A percentile compares a stretch with the other conserved stretches of the same genome.
phyloP scores from a whole-genome alignment of 2,329 filamentous ascomycete species.

The Pseudogymnoascus sp. region DNA sequence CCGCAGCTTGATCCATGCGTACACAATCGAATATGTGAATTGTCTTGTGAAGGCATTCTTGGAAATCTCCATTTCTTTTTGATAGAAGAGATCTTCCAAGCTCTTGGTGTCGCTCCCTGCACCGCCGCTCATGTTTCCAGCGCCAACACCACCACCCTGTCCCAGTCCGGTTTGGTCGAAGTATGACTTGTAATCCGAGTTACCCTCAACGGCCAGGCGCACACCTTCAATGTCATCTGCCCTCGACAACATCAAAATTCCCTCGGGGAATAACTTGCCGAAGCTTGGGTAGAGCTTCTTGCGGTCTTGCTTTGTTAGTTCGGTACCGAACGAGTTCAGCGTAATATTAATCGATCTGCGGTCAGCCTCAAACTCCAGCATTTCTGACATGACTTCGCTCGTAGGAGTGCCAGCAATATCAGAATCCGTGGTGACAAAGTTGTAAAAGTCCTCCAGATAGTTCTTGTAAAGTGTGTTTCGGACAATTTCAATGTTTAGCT shows the following conservation, averaged over 20 bases:
- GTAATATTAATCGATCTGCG: conserved; percentile 98
- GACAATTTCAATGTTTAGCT: conserved; percentile 98
- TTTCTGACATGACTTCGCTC: conserved; percentile 88
- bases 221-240: conserved; percentile 95
- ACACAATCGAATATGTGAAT: conserved; percentile 91
- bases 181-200: conserved; percentile 89
- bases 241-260: conserved; percentile 85
- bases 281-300: conserved; percentile 95
- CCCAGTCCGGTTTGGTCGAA: conserved; percentile 85
- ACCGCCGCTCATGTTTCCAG: conserved; percentile 79
- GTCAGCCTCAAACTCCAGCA: conserved; percentile 94
- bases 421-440: conserved; percentile 82
- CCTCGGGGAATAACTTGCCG: conserved; percentile 86
- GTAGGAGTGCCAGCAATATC: conserved; percentile 86
- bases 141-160: conserved; percentile 61
- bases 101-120: conserved; percentile 76
- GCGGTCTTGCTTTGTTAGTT: conserved; percentile 84
- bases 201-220: conserved; percentile 83
- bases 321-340: conserved; percentile 95
- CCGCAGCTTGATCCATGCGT: conserved; percentile 93
- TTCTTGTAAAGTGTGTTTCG: conserved; percentile 99
- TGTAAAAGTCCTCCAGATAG: conserved; percentile 95
- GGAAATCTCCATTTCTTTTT: conserved; percentile 98
- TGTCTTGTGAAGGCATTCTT: conserved; percentile 93
- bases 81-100: conserved; percentile 95